Percentiles rank a stretch among this genome's conserved stretches.
These are phyloP conservation scores for Amphicarpaea edgeworthii DNA, from an alignment of 306 rosid species.

Conservation along the genomic window DNA sequence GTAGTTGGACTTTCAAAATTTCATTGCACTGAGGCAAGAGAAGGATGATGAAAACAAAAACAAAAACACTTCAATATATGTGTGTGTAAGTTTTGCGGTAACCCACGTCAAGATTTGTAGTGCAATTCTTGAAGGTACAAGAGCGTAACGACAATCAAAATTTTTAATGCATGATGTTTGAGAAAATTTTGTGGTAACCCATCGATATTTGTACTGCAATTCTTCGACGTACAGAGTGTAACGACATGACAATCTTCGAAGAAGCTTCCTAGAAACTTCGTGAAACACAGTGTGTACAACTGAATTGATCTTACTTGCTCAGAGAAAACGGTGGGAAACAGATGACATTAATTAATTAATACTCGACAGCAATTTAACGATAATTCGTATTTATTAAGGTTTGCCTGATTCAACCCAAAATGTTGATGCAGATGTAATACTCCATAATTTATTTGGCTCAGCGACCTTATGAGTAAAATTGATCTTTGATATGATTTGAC, in stretches of 20 bases:
- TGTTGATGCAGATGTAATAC: too few species aligned
- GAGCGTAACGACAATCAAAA: not conserved
- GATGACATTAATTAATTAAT: not conserved
- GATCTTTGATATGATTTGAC: too few species aligned
- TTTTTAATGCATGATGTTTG: too few species aligned
- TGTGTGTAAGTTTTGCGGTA: not conserved
- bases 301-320: not conserved
- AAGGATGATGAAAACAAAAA: too few species aligned
- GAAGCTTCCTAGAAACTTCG: conserved; percentile 41
- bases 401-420: too few species aligned
- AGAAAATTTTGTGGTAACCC: not conserved
- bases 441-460: too few species aligned
- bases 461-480: too few species aligned
- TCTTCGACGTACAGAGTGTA: conserved; percentile 12
- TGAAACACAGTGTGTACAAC: not conserved
- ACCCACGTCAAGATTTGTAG: not conserved
- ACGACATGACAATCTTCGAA: not conserved
- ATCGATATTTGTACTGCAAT: not conserved
- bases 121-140: conserved; percentile 14
- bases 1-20: too few species aligned
- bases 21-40: too few species aligned
- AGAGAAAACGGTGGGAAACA: not conserved
- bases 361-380: not conserved
- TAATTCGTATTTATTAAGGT: too few species aligned
- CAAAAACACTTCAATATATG: too few species aligned